These are phyloP conservation scores for Daldinia sp. DNA, from an alignment of 2,329 filamentous ascomycete species.

Conservation along the genomic window DNA sequence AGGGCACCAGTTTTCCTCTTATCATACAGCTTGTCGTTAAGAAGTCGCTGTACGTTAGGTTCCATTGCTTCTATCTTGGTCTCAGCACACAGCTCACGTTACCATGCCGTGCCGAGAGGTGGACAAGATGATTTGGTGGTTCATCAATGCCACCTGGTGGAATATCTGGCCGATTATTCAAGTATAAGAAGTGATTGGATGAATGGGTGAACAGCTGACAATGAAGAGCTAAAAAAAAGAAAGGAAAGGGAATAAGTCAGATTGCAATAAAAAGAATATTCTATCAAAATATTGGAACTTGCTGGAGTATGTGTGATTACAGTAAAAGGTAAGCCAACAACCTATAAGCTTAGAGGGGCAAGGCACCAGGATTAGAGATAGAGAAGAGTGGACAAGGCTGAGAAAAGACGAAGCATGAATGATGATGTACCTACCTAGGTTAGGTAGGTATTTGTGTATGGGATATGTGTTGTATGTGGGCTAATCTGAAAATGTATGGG, in stretches of 20 bases:
- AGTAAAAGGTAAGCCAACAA: slow-evolving; percentile 3
- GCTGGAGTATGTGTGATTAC: background rate
- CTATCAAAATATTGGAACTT: background rate
- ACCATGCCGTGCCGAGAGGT: slow-evolving; percentile 19
- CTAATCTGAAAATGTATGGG: too few relatives aligned
- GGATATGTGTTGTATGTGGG: too few relatives aligned
- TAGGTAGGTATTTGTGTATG: too few relatives aligned
- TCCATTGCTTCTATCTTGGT: slow-evolving; percentile 70
- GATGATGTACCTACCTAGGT: too few relatives aligned
- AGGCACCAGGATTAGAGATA: background rate
- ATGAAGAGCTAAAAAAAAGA: background rate
- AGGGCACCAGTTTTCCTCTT: slow-evolving; percentile 96
- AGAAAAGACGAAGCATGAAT: slow-evolving; percentile 17
- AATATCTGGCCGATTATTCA: background rate
- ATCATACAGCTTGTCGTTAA: slow-evolving; percentile 99
- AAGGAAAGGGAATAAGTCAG: background rate
- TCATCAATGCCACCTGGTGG: background rate
- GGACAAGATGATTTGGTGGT: background rate
- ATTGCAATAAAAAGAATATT: slow-evolving; percentile 8
- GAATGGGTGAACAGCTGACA: background rate
- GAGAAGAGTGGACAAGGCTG: slow-evolving; percentile 24
- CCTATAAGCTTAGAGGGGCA: background rate
- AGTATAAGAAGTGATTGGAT: background rate
- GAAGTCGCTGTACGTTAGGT: slow-evolving; percentile 82
- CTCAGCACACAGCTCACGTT: slow-evolving; percentile 18